Evolutionary conservation across 2,329 filamentous ascomycete genomes (phyloP), one percentile per base, ranked within the genome.

Genomic region (Xylaria sp.): DNA sequence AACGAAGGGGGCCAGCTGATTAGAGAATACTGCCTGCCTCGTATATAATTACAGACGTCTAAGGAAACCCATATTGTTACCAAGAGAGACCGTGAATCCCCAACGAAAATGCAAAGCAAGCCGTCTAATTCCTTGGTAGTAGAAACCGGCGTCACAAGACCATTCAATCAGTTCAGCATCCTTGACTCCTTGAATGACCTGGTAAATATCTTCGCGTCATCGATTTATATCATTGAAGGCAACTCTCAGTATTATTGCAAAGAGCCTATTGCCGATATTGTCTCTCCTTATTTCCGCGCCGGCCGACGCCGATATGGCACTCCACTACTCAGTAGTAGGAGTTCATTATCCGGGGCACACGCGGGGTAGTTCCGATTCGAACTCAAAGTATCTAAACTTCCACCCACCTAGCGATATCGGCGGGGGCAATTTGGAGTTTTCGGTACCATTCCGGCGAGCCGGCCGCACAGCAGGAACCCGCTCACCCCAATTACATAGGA

Each of bases 351-450:
- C 14, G 28, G 8, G 57, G 25, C 0, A 6, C 43, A 42, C 62
- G 50, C 37, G 64, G 64, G 57, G 60, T 67, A 60, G 40, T 47
- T n/a, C 42, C 45, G 45, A 67, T 65, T 35, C 25, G 52, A 28
- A 21, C 28, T 31, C 25, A n/a, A n/a, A n/a, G n/a, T n/a, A n/a
- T 23, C 46, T 9, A 15, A 14, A 23, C 21, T 28, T 45, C 25
- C 23, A 35, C 54, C n/a, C 8, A 17, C 7, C 19, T 45, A 53
- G 63, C 66, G 58, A 67, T 64, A 66, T 67, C 65, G 65, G 65
- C 63, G 52, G 31, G 23, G 12, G n/a, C n/a, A n/a, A 38, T 23
- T 19, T 59, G 49, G 53, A 42, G 42, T 15, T 25, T 72, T 28
- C 25, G 40, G 25, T n/a, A 54, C 55, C 25, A 55, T 57, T 53